Evolutionary conservation across 2,329 filamentous ascomycete species (phyloP), one percentile per base, ranked within the genome.

Genomic region (Cordyceps sp.): DNA sequence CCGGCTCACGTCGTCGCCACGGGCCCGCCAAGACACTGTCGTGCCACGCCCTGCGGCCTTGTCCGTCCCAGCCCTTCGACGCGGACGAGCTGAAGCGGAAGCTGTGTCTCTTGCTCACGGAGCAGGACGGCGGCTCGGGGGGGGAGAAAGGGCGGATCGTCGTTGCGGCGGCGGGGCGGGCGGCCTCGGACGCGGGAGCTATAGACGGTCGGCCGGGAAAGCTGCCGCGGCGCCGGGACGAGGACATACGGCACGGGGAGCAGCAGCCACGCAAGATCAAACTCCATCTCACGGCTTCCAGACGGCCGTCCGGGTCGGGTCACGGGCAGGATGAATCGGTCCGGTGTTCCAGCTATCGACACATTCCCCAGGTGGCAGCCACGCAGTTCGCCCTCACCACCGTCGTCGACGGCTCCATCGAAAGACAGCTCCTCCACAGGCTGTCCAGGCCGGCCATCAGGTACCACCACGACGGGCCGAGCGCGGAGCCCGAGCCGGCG

Each of bases 361-460:
- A 73, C 40, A 49, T 71, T 3, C 70, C 70, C 12, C 55, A 58
- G 32, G 57, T 65, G 23, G 69, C 69, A 1, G 68, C 69, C 2
- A 45, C 58, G 10, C 66, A 72, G 35, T 74, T 73, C 42, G 52
- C 60, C 9, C 52, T 58, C 27, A 73, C 69, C 0, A 62, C 68
- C 1, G 69, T 65, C 2, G 52, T 58, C 13, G 58, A 59, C 15
- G 42, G 45, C 26, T 49, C 54, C 44, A 49, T 50, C 18, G 48
- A 59, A 20, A 53, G 46, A 30, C 43, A 45, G 6, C 45, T 53
- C 9, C 45, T 55, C 10, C 62, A 65, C 39, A 60, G 54, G 32
- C 43, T 67, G 10, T 62, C 64, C 7, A 50, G 52, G 25, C 46
- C 50, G 15, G 59, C 56, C 2, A 44, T 66, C 36, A 58, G 54